These are phyloP conservation scores for Xerocomus amazonicus DNA, from an alignment of 1,284 basidiomycete genomes.

Conservation along the genomic window DNA sequence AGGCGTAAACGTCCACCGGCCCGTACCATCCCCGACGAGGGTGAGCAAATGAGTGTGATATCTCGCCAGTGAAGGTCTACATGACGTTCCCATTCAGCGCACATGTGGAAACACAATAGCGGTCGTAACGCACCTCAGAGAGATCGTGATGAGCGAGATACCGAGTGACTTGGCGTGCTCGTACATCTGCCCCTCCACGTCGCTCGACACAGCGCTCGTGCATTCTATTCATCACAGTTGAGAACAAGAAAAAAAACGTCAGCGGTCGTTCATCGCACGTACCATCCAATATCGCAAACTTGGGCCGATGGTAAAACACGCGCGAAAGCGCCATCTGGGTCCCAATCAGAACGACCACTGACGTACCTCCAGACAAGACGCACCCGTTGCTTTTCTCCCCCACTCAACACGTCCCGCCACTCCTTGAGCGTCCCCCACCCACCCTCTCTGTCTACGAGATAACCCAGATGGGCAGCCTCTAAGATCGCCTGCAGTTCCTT, in stretches of 20 bases:
- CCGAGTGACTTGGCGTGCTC: slow-evolving; percentile 89
- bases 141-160: slow-evolving; percentile 92
- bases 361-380: slow-evolving; percentile 16
- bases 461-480: slow-evolving; percentile 78
- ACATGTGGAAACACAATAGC: not conserved
- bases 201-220: slow-evolving; percentile 94
- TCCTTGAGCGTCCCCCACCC: slow-evolving; percentile 90
- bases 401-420: slow-evolving; percentile 93
- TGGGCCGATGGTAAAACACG: slow-evolving; percentile 81
- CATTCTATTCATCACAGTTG: slow-evolving; percentile 57
- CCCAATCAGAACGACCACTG: not conserved
- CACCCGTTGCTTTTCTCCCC: slow-evolving; percentile 92
- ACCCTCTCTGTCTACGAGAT: slow-evolving; percentile 85
- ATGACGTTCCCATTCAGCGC: not conserved
- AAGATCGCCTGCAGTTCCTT: slow-evolving; percentile 73
- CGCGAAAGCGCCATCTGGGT: slow-evolving; percentile 81
- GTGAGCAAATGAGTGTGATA: slow-evolving; percentile 83
- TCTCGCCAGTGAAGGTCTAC: slow-evolving; percentile 68
- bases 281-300: slow-evolving; percentile 76
- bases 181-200: slow-evolving; percentile 96
- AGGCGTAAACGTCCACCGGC: slow-evolving; percentile 63
- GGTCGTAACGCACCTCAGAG: slow-evolving; percentile 52
- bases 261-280: slow-evolving; percentile 20
- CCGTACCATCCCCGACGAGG: slow-evolving; percentile 61
- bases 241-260: too few relatives aligned